Base-by-base conservation (phyloP, 176 grass and related monocot genomes). In the sorghum (Sorghum bicolor) region DNA sequence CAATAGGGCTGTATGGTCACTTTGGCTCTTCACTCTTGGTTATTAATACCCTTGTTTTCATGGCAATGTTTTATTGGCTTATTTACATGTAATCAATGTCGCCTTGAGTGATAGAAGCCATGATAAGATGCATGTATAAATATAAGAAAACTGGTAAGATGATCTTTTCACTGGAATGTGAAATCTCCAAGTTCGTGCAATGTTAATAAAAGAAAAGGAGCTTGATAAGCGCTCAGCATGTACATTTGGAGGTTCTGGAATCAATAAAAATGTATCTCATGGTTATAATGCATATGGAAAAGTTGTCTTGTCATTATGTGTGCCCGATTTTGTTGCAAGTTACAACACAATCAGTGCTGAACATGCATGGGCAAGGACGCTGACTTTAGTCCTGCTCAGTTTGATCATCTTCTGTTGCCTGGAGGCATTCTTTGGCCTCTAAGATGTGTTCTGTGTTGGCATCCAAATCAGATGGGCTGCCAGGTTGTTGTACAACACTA, bases 1-100 rank as follows among this genome's bases (percentile, higher is more conserved):
- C 88, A 86, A 67, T 92, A 89, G 79, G 73, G 40, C 22, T 73
- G 36, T 29, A 78, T 82, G 72, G 44, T 11, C 1, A 55, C 60
- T 40, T 28, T 20, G 44, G 1, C 26, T 44, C 28, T 82, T 52
- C 5, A 31, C 33, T 72, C 17, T 72, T 77, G 12, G 5, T n/a
- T 44, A 15, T 50, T 31, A 50, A 45, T 25, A 30, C 36, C 9
- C 38, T 13, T 24, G 32, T 48, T 72, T 66, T 55, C 65, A n/a
- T 67, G 0, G 37, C 47, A 60, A 45, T 84, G 10, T 37, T 74
- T 67, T 28, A 2, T 67, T 36, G 24, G 6, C 6, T 39, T 81
- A 80, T 70, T 69, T 67, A 69, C 39, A 25, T 85, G 29, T 70
- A 68, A 62, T 6, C 1, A 9, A 19, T 14, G n/a, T 36, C 2